Base-by-base conservation (phyloP, 441 rosid genomes). In the Pelargonium fulgidum region DNA sequence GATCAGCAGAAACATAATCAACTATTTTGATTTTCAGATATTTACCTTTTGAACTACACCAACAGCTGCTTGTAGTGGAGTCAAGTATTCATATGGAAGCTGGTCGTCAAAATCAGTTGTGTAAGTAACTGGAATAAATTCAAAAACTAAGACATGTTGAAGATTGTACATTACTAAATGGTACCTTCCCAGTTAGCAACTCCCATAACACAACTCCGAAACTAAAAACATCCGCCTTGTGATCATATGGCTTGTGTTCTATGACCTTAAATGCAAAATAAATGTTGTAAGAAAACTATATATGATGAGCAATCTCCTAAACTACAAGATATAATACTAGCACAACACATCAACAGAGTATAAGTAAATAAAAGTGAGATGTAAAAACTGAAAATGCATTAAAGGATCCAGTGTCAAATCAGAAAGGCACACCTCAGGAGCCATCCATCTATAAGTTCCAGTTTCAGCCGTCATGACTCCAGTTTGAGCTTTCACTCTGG, bases 381-480 rank as follows among this genome's bases (percentile, higher is more conserved):
- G 41, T 36, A 36, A 36, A 7, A 36, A 36, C 41, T 36, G 42
- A 39, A 39, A 4, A 39, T 39, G 42, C 42, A 39, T 1, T 7
- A 39, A 68, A 56, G 14, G 39, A 3, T 48, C 39, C 44, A 68
- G 10, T 3, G 19, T 33, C 64, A 26, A 56, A 33, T 16, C 10
- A 68, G 22, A 66, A 69, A 65, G 65, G 33, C 33, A 48, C 68
- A 91, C 98, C 98, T 93, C 97, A n/a, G 98, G 98, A 79, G 98
- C 93, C 98, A 93, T 93, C 98, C 98, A 93, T 67, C 98, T 81
- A 72, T 93, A 93, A 20, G 98, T 93, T 81, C 98, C 98, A 50
- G 98, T 93, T 86, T 93, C 98, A 52, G 98, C 97, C 6, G 98
- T 93, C 98, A 93, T 93, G 36, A 91, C 93, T 74, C 98, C 98